Evolutionary conservation across 129 eudicot genomes (phyloP).

Genomic region (Logfia minima): DNA sequence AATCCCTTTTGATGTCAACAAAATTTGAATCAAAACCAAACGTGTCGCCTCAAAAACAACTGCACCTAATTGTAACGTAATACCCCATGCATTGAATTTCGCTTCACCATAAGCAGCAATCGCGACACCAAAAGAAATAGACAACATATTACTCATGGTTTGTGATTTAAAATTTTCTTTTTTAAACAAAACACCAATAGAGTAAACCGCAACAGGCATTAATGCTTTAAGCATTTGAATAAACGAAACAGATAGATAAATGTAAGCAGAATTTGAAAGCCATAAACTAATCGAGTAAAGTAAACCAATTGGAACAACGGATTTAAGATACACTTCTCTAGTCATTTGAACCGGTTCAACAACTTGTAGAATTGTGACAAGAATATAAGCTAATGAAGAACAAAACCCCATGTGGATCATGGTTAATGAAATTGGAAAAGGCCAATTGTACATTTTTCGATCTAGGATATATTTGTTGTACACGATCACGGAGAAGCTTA

Average conservation of each 20-base stretch:
- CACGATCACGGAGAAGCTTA: neutral
- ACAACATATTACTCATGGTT: neutral
- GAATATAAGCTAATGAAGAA: slow-evolving; percentile 10
- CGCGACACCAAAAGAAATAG: slow-evolving; percentile 1
- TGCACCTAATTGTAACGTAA: neutral
- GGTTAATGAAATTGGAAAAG: neutral
- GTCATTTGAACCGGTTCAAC: slow-evolving; percentile 6
- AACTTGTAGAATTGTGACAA: neutral
- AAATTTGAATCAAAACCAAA: neutral
- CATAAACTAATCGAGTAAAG: slow-evolving; percentile 6
- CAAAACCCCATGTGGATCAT: neutral
- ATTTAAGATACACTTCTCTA: neutral
- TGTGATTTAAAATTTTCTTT: neutral
- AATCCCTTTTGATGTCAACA: slow-evolving; percentile 5
- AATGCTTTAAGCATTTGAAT: slow-evolving; percentile 9
- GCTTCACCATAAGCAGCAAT: slow-evolving; percentile 3
- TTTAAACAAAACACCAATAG: neutral
- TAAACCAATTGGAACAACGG: slow-evolving; percentile 4
- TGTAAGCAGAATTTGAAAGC: neutral
- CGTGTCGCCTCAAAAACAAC: slow-evolving; percentile 1
- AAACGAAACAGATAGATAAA: slow-evolving; percentile 4
- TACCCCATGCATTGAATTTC: neutral
- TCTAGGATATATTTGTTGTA: slow-evolving; percentile 1
- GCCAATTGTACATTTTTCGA: neutral
- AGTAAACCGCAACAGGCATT: neutral